phyloP scores from a whole-genome alignment of 306 rosid species.

The Castanea sativa region DNA sequence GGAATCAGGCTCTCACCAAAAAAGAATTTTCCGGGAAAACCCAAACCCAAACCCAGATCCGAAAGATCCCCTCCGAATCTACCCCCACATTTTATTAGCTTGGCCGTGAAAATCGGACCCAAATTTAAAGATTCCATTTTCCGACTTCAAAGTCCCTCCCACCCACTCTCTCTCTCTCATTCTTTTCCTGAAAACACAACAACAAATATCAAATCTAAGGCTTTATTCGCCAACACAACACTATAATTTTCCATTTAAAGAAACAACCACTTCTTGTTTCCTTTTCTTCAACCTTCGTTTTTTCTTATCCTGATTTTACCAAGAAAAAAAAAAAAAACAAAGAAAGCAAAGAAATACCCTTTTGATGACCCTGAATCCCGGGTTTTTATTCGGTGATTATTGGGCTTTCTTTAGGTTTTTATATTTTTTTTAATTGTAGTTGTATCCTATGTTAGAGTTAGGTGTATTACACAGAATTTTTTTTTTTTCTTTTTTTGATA shows the following conservation, averaged over 20 bases:
- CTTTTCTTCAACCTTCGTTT: not conserved
- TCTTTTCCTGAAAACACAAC: constrained; percentile 11
- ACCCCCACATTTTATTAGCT: constrained; percentile 1
- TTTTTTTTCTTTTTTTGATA: not conserved
- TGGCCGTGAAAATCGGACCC: constrained; percentile 26
- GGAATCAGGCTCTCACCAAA: constrained; percentile 5
- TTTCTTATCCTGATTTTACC: not conserved
- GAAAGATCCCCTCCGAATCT: constrained; percentile 30
- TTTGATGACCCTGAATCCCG: constrained; percentile 23
- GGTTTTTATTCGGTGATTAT: constrained; percentile 29
- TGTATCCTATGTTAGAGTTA: not conserved
- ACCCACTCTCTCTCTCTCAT: not conserved
- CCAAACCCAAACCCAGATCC: constrained; percentile 49
- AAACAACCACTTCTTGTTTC: not conserved
- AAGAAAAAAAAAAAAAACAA: not conserved
- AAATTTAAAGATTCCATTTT: constrained; percentile 20
- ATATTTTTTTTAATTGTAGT: constrained; percentile 19
- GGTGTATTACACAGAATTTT: constrained; percentile 22
- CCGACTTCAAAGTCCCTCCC: not conserved
- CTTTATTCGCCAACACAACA: not conserved
- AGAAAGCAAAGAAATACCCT: constrained; percentile 1
- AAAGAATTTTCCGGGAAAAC: constrained; percentile 17
- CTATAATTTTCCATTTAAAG: constrained; percentile 8
- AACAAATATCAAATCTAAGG: constrained; percentile 6
- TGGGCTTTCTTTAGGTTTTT: constrained; percentile 24